phyloP scores from a whole-genome alignment of 169 alveolate species.

The Plasmodium reichenowi region DNA sequence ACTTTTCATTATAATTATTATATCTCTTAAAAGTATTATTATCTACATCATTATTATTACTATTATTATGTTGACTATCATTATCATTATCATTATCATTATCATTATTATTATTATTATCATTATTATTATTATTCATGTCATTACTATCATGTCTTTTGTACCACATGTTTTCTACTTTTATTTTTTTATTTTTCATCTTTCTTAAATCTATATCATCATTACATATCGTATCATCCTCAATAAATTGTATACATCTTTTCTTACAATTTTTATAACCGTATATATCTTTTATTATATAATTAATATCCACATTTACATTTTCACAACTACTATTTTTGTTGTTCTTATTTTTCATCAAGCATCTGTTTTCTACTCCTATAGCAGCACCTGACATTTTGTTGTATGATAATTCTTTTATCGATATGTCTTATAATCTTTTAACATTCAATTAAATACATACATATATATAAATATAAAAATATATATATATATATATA shows the following conservation, averaged over 20 bases:
- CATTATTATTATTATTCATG: background rate
- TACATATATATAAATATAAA: constrained; percentile 2
- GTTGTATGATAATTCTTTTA: background rate
- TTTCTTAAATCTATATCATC: constrained; percentile 13
- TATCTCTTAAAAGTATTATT: no score
- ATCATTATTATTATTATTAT: constrained; percentile 4
- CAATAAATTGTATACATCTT: constrained; percentile 62
- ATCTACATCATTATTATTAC: background rate
- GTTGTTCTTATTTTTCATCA: constrained; percentile 39
- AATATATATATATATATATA: constrained; percentile 5
- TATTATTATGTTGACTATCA: background rate
- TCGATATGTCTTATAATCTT: background rate
- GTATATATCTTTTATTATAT: constrained; percentile 66
- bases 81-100: background rate
- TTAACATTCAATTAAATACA: background rate
- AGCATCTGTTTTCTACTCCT: constrained; percentile 59
- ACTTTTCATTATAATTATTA: no score
- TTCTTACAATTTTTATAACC: constrained; percentile 47
- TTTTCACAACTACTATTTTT: constrained; percentile 26
- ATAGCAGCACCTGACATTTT: constrained; percentile 67
- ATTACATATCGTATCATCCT: constrained; percentile 31
- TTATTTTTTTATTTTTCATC: constrained; percentile 41
- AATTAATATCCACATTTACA: constrained; percentile 51
- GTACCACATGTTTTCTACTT: constrained; percentile 16
- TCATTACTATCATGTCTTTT: background rate